Base-by-base conservation (phyloP, 768 basidiomycete genomes). In the Calocera viscosa region DNA sequence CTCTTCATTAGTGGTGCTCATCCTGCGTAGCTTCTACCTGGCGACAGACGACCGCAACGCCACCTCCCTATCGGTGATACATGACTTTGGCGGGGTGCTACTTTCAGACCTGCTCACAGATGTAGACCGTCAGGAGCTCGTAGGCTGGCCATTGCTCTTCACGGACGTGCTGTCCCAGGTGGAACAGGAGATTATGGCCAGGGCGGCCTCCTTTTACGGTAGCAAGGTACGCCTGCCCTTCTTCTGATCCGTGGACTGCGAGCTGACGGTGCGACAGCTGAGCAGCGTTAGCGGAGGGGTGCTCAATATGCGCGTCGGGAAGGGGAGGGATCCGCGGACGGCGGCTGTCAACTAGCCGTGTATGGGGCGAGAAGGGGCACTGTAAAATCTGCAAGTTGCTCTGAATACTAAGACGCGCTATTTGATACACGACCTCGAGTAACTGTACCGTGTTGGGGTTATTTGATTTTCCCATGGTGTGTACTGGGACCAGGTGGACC, bases 21-120 rank as follows among this genome's bases (percentile, higher is more conserved):
- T 22, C 30, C 53, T 26, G 24, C 22, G 53, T 32, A 60, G 53
- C 14, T 71, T 73, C 70, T 73, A 71, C 70, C 38, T 75, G 19
- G 74, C 74, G 1, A 75, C 74, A 11, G 81, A 82, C 65, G 81
- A 82, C 67, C 78, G 80, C 32, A 71, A 76, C 65, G 72, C 76
- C 0, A 70, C 70, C 0, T 75, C 73, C 17, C 71, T 80, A 11
- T 24, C 71, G 12, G 75, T 74, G 64, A 71, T 82, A 16, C 69
- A 72, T 24, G 71, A 73, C 1, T 72, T 76, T 24, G 78, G 80
- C 19, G 81, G 74, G 1, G 49, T 82, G 12, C 66, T 82, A 65
- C 72, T 82, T 66, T 38, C 72, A 11, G 80, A 82, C 68, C 71
- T 82, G 12, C 72, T 82, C 63, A 80, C 79, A 0, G 69, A 72